These are phyloP conservation scores for Solanum commersonii DNA, from an alignment of 257 asterid species.

Conservation along the genomic window DNA sequence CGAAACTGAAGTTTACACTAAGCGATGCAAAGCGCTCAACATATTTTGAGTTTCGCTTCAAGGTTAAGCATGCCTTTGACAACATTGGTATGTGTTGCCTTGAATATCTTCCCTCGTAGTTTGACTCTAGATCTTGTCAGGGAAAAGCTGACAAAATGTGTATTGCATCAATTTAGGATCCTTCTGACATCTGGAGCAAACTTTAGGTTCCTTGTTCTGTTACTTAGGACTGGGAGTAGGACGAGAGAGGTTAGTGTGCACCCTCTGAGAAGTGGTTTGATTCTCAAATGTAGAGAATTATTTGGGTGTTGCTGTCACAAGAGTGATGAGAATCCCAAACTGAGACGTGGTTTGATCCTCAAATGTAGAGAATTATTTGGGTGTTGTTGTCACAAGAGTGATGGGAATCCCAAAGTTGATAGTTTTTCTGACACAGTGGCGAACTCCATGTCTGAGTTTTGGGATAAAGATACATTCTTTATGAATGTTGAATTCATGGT, in stretches of 20 bases:
- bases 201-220: background rate
- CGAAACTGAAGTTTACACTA: background rate
- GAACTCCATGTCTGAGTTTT: background rate
- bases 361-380: background rate
- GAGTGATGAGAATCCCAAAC: background rate
- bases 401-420: background rate
- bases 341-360: background rate
- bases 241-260: background rate
- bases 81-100: background rate
- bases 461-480: background rate
- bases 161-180: background rate
- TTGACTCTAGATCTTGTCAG: background rate
- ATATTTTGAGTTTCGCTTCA: background rate
- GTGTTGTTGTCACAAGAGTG: background rate
- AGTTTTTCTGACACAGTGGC: background rate
- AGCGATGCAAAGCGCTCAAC: background rate
- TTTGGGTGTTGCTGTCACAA: background rate
- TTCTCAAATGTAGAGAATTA: background rate
- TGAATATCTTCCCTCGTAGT: background rate
- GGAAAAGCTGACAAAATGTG: background rate
- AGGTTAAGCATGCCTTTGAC: background rate
- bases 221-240: background rate
- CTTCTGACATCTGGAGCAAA: background rate
- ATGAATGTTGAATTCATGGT: background rate
- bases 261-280: background rate